A percentile compares a stretch with the other conserved stretches of the same genome.
These are phyloP conservation scores for Scolecobasidium constrictum DNA, from an alignment of 2,329 filamentous ascomycete genomes.

Conservation along the genomic window DNA sequence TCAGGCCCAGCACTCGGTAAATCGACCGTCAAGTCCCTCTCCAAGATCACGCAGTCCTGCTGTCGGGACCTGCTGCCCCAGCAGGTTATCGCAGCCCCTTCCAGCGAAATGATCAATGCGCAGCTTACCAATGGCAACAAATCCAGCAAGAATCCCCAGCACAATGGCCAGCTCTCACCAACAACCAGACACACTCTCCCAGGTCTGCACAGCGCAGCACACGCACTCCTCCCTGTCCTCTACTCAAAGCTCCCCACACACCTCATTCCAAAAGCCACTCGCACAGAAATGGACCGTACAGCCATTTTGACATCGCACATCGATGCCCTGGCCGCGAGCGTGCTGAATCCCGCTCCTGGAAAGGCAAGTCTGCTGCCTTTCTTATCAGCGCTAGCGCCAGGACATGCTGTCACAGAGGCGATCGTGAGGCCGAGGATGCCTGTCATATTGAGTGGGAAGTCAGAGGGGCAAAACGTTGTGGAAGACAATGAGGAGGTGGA, in stretches of 20 bases:
- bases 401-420: constrained; percentile 58
- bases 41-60: constrained; percentile 52
- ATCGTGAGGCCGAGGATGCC: constrained; percentile 41
- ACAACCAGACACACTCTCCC: not conserved
- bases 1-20: constrained; percentile 59
- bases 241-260: constrained; percentile 55
- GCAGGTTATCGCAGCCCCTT: constrained; percentile 26
- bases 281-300: constrained; percentile 69
- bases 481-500: constrained; percentile 1
- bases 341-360: constrained; percentile 63
- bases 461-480: not conserved
- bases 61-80: constrained; percentile 61
- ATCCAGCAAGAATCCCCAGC: constrained; percentile 43
- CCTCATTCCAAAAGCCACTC: constrained; percentile 57
- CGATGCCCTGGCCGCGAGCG: constrained; percentile 67
- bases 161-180: not conserved
- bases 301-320: constrained; percentile 61
- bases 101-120: constrained; percentile 22
- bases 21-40: constrained; percentile 51
- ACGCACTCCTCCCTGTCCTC: constrained; percentile 49
- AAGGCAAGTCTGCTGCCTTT: constrained; percentile 71
- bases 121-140: constrained; percentile 56
- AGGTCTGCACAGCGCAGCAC: constrained; percentile 37
- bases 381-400: constrained; percentile 53
- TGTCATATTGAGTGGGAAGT: constrained; percentile 4